Percentiles rank a stretch among this genome's conserved stretches.
Conservation (phyloP, 495 filamentous ascomycete species). For the Aspergillus baeticus region DNA sequence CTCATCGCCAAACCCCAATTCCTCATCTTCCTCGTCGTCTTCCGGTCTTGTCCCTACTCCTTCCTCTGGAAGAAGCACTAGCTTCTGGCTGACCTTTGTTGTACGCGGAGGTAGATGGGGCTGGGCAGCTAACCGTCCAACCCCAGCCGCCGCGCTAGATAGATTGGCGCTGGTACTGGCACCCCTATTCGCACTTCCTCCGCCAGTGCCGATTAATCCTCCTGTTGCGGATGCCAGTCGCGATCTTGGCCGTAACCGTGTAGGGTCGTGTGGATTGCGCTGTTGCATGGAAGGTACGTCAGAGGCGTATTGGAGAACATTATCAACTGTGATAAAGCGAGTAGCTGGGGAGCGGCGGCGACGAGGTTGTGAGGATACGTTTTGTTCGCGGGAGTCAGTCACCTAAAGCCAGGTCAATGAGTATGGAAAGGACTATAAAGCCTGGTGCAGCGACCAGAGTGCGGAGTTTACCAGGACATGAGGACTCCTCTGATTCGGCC, state of each 20-base stretch:
- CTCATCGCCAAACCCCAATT: constrained; percentile 47
- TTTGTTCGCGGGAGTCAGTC: constrained; percentile 58
- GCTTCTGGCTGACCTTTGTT: constrained; percentile 90
- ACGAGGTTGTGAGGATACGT: constrained; percentile 31
- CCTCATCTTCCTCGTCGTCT: constrained; percentile 51
- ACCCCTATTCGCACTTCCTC: constrained; percentile 5
- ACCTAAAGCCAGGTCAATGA: constrained; percentile 36
- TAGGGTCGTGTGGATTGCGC: constrained; percentile 62
- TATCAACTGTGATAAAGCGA: constrained; percentile 93
- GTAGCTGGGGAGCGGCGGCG: constrained; percentile 52
- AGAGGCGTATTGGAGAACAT: constrained; percentile 87
- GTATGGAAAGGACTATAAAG: constrained; percentile 9
- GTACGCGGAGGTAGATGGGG: constrained; percentile 83
- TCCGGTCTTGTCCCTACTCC: constrained; percentile 32
- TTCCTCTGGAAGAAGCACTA: constrained; percentile 87
- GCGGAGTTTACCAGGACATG: constrained; percentile 50
- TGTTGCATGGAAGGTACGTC: constrained; percentile 96
- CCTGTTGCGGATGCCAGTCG: constrained; percentile 41
- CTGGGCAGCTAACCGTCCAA: constrained; percentile 49
- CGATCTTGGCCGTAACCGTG: constrained; percentile 49
- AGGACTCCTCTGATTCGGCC: constrained; percentile 50
- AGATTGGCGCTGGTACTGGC: constrained; percentile 18
- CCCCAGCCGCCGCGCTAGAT: constrained; percentile 23
- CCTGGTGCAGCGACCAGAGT: no score
- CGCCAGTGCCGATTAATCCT: constrained; percentile 28